Conservation (phyloP, 139 green algal genomes). For the Picochlorum sp. region DNA sequence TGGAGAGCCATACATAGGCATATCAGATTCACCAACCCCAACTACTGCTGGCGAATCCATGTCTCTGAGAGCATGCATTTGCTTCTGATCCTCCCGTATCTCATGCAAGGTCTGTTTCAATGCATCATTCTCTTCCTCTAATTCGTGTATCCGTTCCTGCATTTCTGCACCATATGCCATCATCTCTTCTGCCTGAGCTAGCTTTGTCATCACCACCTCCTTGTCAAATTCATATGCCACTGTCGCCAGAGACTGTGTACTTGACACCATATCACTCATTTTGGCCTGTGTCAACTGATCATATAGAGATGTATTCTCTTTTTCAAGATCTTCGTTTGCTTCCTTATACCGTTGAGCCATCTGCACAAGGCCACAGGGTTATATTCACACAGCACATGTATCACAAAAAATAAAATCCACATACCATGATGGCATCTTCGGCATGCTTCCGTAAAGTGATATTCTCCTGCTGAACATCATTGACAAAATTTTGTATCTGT, state of each 20-base stretch:
- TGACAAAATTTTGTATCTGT: slow-evolving; percentile 15
- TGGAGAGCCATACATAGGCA: background rate
- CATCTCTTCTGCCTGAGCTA: slow-evolving; percentile 25
- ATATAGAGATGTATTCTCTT: background rate
- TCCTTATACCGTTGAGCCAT: slow-evolving; percentile 14
- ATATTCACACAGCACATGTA: background rate
- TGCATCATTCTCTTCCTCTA: slow-evolving; percentile 32
- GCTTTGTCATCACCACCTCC: slow-evolving; percentile 33
- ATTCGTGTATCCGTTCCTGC: slow-evolving; percentile 14
- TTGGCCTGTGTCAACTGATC: slow-evolving; percentile 7
- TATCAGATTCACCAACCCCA: background rate
- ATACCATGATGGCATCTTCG: slow-evolving; percentile 24
- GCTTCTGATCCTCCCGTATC: slow-evolving; percentile 17
- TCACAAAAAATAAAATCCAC: background rate
- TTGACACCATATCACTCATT: slow-evolving; percentile 18
- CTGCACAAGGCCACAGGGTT: slow-evolving; percentile 7
- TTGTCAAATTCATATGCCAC: slow-evolving; percentile 38
- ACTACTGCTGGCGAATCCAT: background rate
- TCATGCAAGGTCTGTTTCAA: slow-evolving; percentile 30
- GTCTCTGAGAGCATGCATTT: slow-evolving; percentile 20
- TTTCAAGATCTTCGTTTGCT: background rate
- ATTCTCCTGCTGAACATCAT: slow-evolving; percentile 22
- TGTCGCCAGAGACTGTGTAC: slow-evolving; percentile 35
- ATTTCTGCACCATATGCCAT: slow-evolving; percentile 15
- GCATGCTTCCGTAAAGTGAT: slow-evolving; percentile 19